These are phyloP conservation scores for Aurinia saxatilis DNA, from an alignment of 345 rosid species.

Conservation along the genomic window DNA sequence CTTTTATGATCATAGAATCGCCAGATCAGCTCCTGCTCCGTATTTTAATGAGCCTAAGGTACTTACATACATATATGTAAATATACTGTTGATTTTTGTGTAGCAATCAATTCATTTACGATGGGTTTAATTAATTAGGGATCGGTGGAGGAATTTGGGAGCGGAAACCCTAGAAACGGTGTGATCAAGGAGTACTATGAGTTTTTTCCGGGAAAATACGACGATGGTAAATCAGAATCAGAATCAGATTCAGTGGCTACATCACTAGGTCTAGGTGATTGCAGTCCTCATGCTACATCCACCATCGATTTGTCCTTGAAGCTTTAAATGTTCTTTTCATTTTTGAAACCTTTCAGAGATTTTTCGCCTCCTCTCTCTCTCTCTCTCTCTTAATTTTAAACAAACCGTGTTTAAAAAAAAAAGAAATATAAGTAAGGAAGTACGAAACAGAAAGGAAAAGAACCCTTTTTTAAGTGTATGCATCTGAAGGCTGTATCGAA, in stretches of 20 bases:
- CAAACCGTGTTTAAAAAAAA: no score
- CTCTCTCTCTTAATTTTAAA: slow-evolving; percentile 3
- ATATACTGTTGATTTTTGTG: neutral
- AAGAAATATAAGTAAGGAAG: neutral
- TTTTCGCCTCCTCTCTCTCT: neutral
- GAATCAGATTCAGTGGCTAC: slow-evolving; percentile 33
- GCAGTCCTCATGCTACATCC: neutral
- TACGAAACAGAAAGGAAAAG: neutral
- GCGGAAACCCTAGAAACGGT: slow-evolving; percentile 29
- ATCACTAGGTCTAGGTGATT: slow-evolving; percentile 26
- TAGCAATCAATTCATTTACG: neutral
- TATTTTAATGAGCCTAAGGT: slow-evolving; percentile 18
- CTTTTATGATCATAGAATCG: slow-evolving; percentile 16
- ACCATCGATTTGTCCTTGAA: slow-evolving; percentile 82
- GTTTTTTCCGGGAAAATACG: slow-evolving; percentile 53
- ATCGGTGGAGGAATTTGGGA: slow-evolving; percentile 18
- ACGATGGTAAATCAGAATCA: no score
- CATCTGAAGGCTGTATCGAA: slow-evolving; percentile 19
- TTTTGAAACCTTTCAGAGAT: neutral
- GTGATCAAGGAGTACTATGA: slow-evolving; percentile 55
- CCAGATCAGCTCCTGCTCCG: slow-evolving; percentile 13
- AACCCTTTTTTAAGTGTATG: slow-evolving; percentile 22
- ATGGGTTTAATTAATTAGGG: slow-evolving; percentile 1
- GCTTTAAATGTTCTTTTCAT: slow-evolving; percentile 36
- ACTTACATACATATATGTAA: neutral